Base-by-base conservation (phyloP, 805 yeast species). In the Sugiyamaella smithiae region DNA sequence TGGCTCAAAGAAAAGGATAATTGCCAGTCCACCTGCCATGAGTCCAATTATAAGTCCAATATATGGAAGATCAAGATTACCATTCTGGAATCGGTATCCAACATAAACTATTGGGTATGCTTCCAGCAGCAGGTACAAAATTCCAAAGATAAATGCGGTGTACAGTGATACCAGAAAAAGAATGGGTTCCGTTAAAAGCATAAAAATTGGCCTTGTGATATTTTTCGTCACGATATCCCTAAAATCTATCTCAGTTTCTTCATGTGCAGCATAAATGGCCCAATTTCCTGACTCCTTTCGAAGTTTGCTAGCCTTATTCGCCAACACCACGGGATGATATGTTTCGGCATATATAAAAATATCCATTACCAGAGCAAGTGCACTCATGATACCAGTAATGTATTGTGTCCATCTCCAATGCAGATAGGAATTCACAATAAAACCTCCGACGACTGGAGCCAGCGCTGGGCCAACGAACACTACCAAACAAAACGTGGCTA, bases 361-460 rank as follows among this genome's bases (percentile, higher is more conserved):
- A 14, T 70, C 60, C 9, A 68, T 49, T 1, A 73, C 57, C 1
- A 70, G 54, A 8, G 75, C 68, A 3, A 75, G 65, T 4, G 72
- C 66, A 23, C 76, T 75, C 63, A 83, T 64, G 49, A 85, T 80
- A 54, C 85, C 90, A 2, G 82, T 72, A 46, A 86, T 67, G 64
- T 86, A 87, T 53, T 72, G 74, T n/a, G 86, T 75, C 95, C 95
- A 87, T 61, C 95, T 74, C 93, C 95, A 87, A 17, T 88, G 85
- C 37, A 88, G 68, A 49, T 74, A 70, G 51, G 78, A 74, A 40
- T 67, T 63, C n/a, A 72, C 75, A 41, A 82, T 79, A 65, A 82
- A 86, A 0, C 82, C 82, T 51, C 88, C 86, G 45, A 77, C 76
- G 51, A 88, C 80, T 17, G 96, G 96, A 0, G 90, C 90, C 28